Conservation (phyloP, 306 rosid genomes). For the Corylus heterophylla region DNA sequence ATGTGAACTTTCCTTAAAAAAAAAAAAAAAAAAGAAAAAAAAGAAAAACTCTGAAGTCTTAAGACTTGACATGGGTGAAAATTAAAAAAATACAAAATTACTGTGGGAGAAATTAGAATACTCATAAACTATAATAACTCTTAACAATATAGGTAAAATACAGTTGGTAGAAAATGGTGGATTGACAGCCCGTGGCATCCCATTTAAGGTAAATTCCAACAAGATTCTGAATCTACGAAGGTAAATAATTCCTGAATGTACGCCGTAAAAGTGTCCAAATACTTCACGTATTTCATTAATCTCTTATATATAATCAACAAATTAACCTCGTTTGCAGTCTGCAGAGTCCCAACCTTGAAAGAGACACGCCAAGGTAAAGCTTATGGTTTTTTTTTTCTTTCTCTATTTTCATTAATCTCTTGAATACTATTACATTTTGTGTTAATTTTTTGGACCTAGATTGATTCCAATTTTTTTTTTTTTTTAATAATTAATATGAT, state of each 20-base stretch:
- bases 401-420: not conserved
- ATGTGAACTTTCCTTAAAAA: too few species aligned
- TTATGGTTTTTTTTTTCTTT: not conserved
- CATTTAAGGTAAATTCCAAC: not conserved
- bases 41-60: too few species aligned
- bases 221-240: not conserved
- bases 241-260: not conserved
- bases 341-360: not conserved
- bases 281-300: not conserved
- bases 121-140: not conserved
- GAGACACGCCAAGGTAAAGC: not conserved
- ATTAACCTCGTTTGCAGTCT: not conserved
- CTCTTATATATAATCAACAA: not conserved
- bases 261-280: not conserved
- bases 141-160: not conserved
- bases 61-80: not conserved
- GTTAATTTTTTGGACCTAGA: too few species aligned
- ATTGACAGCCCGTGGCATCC: not conserved
- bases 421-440: not conserved
- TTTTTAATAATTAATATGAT: too few species aligned
- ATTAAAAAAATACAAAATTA: not conserved
- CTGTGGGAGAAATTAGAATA: not conserved
- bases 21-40: too few species aligned
- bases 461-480: too few species aligned
- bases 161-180: not conserved